These are phyloP conservation scores for Herpetomonas samuelpessoai DNA, from an alignment of 208 protist genomes.

Conservation along the genomic window DNA sequence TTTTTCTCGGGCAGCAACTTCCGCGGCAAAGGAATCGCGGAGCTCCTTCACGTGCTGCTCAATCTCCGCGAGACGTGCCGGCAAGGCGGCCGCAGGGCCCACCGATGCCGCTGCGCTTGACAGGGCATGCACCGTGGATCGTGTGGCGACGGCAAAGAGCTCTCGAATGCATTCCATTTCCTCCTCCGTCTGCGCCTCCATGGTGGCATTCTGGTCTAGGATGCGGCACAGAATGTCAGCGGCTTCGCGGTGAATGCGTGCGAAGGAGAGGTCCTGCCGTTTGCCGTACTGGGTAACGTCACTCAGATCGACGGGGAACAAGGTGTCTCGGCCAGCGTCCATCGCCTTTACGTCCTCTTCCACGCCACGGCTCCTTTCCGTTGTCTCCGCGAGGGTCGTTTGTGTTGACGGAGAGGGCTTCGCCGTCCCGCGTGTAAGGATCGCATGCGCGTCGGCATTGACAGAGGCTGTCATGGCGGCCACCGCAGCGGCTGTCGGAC, in stretches of 20 bases:
- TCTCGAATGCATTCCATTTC: conserved; percentile 29
- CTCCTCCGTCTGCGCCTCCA: conserved; percentile 33
- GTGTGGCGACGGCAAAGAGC: conserved; percentile 17
- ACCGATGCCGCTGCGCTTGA: background rate
- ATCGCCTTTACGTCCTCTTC: background rate
- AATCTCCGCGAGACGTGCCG: background rate
- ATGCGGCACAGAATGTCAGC: conserved; percentile 32
- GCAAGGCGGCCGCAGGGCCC: background rate
- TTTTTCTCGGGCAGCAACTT: background rate
- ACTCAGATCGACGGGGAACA: conserved; percentile 50
- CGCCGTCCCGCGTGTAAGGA: no score
- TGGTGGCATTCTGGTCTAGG: conserved; percentile 29
- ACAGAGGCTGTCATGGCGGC: background rate
- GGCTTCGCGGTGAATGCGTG: conserved; percentile 45
- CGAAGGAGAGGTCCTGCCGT: conserved; percentile 52
- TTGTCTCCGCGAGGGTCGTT: background rate
- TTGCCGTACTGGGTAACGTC: conserved; percentile 51
- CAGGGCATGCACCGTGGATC: background rate
- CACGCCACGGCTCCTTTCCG: background rate
- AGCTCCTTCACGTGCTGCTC: conserved; percentile 17
- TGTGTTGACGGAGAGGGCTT: background rate
- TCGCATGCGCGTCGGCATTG: no score
- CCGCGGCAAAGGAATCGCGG: conserved; percentile 12
- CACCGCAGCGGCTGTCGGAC: background rate
- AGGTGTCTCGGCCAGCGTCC: conserved; percentile 17